phyloP scores from a whole-genome alignment of 768 basidiomycete genomes.

The Rhodotorula graminis region DNA sequence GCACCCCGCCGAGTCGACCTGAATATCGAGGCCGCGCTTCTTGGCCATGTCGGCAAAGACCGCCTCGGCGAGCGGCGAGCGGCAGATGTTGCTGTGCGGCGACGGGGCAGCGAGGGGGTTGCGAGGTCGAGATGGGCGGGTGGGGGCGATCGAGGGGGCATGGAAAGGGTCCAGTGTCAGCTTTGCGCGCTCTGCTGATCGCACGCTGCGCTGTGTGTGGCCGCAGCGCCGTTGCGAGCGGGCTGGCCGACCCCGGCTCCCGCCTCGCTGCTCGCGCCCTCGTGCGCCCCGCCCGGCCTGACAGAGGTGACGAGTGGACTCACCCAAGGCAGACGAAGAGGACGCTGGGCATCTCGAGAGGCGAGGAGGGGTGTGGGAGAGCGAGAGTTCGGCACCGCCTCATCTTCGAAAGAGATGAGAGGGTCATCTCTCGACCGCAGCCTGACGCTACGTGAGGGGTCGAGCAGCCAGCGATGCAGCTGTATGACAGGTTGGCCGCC shows the following conservation, averaged over 20 bases:
- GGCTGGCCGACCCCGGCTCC: too few species aligned
- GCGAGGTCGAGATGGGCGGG: not conserved
- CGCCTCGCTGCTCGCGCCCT: too few species aligned
- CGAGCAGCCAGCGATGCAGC: too few species aligned
- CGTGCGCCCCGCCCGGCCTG: too few species aligned
- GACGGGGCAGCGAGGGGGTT: not conserved
- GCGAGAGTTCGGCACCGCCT: not conserved
- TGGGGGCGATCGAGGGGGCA: too few species aligned
- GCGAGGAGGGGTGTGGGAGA: not conserved
- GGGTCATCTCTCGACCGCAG: too few species aligned
- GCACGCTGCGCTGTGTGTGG: too few species aligned
- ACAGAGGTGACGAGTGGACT: not conserved
- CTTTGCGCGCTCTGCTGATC: too few species aligned
- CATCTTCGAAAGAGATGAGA: not conserved
- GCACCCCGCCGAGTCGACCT: slow-evolving; percentile 29
- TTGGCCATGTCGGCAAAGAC: slow-evolving; percentile 29
- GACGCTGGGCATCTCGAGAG: not conserved
- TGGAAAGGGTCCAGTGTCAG: too few species aligned
- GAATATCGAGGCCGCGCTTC: slow-evolving; percentile 15
- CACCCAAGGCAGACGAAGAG: slow-evolving; percentile 25
- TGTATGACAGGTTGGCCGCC: too few species aligned
- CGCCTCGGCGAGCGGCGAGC: slow-evolving; percentile 47
- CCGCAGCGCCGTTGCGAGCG: not conserved
- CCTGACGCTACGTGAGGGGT: too few species aligned
- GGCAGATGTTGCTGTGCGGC: slow-evolving; percentile 8